These are phyloP conservation scores for Infundibulicybe gibba DNA, from an alignment of 768 basidiomycete species.

Conservation along the genomic window DNA sequence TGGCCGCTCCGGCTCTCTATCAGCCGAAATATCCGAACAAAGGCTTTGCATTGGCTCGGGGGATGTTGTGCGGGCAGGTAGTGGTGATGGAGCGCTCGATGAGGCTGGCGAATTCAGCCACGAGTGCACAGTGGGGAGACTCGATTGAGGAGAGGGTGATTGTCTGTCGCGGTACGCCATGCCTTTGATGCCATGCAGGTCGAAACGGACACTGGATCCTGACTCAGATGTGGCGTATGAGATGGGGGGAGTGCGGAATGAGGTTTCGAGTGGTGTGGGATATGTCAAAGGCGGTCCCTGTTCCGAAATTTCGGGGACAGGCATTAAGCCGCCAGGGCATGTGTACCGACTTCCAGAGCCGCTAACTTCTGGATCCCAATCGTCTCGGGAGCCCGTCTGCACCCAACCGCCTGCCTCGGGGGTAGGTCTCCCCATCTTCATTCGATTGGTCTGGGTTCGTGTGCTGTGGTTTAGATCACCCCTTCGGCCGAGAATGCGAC, in stretches of 20 bases:
- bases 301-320: conserved; percentile 2
- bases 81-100: conserved; percentile 20
- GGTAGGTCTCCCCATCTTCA: conserved; percentile 11
- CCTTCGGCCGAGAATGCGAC: not conserved
- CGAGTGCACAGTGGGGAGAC: conserved; percentile 22
- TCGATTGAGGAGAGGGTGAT: conserved; percentile 14
- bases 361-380: conserved; percentile 33
- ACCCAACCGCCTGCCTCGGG: conserved; percentile 43
- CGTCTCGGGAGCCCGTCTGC: conserved; percentile 43
- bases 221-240: conserved; percentile 22
- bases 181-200: conserved; percentile 18
- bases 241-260: conserved; percentile 10
- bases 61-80: conserved; percentile 14
- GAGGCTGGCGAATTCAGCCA: conserved; percentile 26
- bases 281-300: conserved; percentile 3
- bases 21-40: not conserved
- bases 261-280: not conserved
- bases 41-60: conserved; percentile 8
- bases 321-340: not conserved
- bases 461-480: not conserved
- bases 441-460: conserved; percentile 2
- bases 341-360: conserved; percentile 3
- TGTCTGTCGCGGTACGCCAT: conserved; percentile 17
- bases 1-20: not conserved
- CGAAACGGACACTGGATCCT: conserved; percentile 22